A percentile compares a stretch with the other conserved stretches of the same genome.
Conservation (phyloP, 495 filamentous ascomycete species). For the Cenococcum geophilum region DNA sequence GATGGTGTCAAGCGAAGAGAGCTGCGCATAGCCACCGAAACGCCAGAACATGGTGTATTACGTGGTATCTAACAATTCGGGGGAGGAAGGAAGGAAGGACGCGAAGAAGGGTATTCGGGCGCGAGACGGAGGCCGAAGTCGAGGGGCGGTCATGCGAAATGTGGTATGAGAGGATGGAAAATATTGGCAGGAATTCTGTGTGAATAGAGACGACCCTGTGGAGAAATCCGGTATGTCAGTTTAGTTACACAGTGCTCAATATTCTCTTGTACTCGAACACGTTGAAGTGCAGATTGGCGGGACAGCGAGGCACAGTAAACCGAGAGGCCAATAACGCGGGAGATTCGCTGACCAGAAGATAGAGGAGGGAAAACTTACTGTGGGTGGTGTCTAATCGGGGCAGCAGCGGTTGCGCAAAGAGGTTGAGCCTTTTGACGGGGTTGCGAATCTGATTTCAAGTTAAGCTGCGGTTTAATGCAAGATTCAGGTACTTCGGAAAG, state of each 20-base stretch:
- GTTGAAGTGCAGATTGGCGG: slow-evolving; percentile 6
- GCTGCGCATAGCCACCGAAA: slow-evolving; percentile 96
- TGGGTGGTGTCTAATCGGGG: neutral
- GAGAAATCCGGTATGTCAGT: neutral
- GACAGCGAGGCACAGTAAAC: neutral
- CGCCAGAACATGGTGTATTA: slow-evolving; percentile 86
- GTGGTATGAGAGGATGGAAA: neutral
- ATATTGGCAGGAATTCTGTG: neutral
- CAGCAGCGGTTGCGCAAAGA: neutral
- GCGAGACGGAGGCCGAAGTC: slow-evolving; percentile 8
- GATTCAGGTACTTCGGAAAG: slow-evolving; percentile 4
- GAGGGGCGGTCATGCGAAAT: slow-evolving; percentile 18
- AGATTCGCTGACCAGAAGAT: no score
- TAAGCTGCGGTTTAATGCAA: neutral
- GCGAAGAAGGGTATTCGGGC: slow-evolving; percentile 12
- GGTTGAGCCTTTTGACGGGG: neutral
- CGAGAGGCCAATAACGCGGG: neutral
- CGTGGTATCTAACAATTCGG: slow-evolving; percentile 7
- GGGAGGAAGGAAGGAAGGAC: slow-evolving; percentile 9
- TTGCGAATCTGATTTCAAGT: neutral
- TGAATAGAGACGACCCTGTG: neutral
- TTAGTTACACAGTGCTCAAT: neutral
- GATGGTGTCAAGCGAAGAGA: slow-evolving; percentile 90
- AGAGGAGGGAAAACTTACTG: neutral
- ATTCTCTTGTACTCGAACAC: neutral